These are phyloP conservation scores for Leishmania aethiopica DNA, from an alignment of 208 protist species.

Conservation along the genomic window DNA sequence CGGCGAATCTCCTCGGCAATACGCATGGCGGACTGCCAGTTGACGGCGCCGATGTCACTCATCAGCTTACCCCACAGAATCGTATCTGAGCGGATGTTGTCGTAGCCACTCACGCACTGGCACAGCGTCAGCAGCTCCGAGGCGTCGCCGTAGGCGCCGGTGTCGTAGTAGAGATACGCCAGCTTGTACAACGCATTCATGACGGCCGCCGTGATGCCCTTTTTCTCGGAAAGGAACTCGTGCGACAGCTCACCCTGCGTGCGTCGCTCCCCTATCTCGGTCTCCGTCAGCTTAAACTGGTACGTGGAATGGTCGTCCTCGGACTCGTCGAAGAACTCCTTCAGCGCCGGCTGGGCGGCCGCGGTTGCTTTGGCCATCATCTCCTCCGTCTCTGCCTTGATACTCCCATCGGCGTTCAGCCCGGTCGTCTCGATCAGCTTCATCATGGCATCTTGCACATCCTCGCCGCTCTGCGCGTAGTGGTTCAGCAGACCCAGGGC, in stretches of 20 bases:
- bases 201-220: slow-evolving; percentile 69
- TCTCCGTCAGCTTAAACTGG: slow-evolving; percentile 77
- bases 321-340: slow-evolving; percentile 75
- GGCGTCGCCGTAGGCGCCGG: slow-evolving; percentile 78
- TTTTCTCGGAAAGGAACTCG: slow-evolving; percentile 66
- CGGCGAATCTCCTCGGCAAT: slow-evolving; percentile 73
- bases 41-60: slow-evolving; percentile 80
- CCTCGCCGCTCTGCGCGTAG: slow-evolving; percentile 69
- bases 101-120: slow-evolving; percentile 81
- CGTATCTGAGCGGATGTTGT: slow-evolving; percentile 51
- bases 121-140: slow-evolving; percentile 84
- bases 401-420: slow-evolving; percentile 63
- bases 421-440: slow-evolving; percentile 72
- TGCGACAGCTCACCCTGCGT: slow-evolving; percentile 74
- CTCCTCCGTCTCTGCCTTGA: slow-evolving; percentile 75
- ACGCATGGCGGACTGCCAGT: slow-evolving; percentile 84
- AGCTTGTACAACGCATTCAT: slow-evolving; percentile 80
- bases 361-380: slow-evolving; percentile 59
- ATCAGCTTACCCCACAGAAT: slow-evolving; percentile 91
- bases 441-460: slow-evolving; percentile 73
- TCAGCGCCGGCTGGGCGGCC: slow-evolving; percentile 63
- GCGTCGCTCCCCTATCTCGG: slow-evolving; percentile 75
- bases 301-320: slow-evolving; percentile 72
- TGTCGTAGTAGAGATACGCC: slow-evolving; percentile 89
- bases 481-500: slow-evolving; percentile 78